Conservation (phyloP, 1,284 basidiomycete species). For the Exobasidium rhododendri region DNA sequence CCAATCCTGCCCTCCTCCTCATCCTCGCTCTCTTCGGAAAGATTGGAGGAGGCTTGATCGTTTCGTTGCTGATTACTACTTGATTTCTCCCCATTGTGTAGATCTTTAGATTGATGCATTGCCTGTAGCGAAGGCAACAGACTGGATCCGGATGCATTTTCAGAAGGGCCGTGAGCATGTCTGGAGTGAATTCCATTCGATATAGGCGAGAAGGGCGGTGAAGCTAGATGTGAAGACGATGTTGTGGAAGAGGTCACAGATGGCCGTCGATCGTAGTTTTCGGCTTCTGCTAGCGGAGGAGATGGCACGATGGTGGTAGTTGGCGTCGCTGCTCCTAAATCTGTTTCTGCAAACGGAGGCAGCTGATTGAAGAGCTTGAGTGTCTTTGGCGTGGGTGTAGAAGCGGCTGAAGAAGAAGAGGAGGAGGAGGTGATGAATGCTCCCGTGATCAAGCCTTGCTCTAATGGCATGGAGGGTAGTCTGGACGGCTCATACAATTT, state of each 20-base stretch:
- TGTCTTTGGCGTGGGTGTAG: background rate
- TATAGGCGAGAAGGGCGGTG: background rate
- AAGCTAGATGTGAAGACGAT: background rate
- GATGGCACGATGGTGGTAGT: background rate
- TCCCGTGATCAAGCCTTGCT: constrained; percentile 12
- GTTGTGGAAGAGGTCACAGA: background rate
- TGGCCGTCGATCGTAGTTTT: background rate
- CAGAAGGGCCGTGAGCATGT: constrained; percentile 33
- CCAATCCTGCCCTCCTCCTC: constrained; percentile 35
- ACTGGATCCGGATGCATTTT: constrained; percentile 25
- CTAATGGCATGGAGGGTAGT: constrained; percentile 22
- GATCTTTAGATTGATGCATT: background rate
- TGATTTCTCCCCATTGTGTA: background rate
- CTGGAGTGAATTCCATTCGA: constrained; percentile 1
- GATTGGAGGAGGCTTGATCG: background rate
- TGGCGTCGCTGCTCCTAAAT: background rate
- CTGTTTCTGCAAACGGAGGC: background rate
- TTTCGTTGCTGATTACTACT: background rate
- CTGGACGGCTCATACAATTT: constrained; percentile 20
- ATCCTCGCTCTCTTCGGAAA: constrained; percentile 39
- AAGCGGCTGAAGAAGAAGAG: background rate
- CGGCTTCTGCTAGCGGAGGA: background rate
- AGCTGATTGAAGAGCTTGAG: no score
- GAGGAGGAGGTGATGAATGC: background rate
- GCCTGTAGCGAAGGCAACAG: constrained; percentile 18